Base-by-base conservation (phyloP, 1,284 basidiomycete genomes). In the Papiliotrema flavescens region DNA sequence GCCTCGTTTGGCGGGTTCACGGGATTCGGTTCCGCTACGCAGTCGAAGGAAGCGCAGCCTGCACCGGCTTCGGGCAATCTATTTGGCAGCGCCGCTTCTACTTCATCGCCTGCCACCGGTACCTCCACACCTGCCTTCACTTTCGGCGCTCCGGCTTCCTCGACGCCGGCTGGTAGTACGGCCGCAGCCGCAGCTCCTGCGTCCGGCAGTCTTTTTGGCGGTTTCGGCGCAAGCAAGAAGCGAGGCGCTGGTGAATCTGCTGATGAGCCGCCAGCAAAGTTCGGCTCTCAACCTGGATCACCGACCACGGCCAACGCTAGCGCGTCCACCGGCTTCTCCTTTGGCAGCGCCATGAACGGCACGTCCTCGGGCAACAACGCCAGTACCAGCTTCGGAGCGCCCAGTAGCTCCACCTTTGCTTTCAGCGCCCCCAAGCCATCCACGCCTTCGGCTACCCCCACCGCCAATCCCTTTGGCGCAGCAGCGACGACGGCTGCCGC, bases 111-210 rank as follows among this genome's bases (percentile, higher is more conserved):
- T 1, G 36, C 54, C 20, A 40, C 57, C n/a, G 45, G 51, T 14
- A n/a, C 51, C 11, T 22, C 59, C 5, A 26, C 57, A 2, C 15
- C 51, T 2, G 23, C 43, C 5, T 64, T 62, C 59, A 36, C 51
- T 17, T 64, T 63, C 44, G 65, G 62, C 32, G 53, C 56, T 24
- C 41, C 56, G n/a, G 42, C 56, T n/a, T 36, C 46, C 2, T 19
- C 46, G 14, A 40, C 39, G 3, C 15, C 50, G 5, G 17, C 54
- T 17, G 39, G 20, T 26, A 20, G 43, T 14, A 26, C 48, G 11
- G 20, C 46, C 19, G 6, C 54, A 20, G 14, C 22, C 28, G 34
- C 41, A 44, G n/a, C n/a, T n/a, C n/a, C n/a, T n/a, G n/a, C n/a
- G n/a, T n/a, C n/a, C n/a, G n/a, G n/a, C n/a, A n/a, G n/a, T n/a